These are phyloP conservation scores for Laguncularia racemosa DNA, from an alignment of 345 rosid genomes.

Conservation along the genomic window DNA sequence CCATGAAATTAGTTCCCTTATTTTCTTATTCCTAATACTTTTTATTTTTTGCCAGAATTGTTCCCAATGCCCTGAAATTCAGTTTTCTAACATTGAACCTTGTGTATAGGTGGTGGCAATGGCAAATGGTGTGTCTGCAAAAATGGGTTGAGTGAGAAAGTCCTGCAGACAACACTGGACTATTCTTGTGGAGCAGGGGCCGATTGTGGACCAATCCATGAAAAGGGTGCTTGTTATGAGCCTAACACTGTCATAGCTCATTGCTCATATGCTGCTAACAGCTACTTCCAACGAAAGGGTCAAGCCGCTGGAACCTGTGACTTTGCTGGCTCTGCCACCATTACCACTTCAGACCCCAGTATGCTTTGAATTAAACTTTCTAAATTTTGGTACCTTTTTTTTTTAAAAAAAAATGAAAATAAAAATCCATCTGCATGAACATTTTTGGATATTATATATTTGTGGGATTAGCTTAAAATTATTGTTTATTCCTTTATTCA, in stretches of 20 bases:
- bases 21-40: too few species aligned
- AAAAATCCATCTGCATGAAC: not conserved
- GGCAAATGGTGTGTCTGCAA: constrained; percentile 89
- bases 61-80: too few species aligned
- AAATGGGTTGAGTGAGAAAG: constrained; percentile 37
- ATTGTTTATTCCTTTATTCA: not conserved
- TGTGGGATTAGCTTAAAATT: too few species aligned
- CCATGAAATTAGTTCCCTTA: too few species aligned
- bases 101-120: constrained; percentile 17
- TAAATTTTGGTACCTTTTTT: too few species aligned
- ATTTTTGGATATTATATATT: too few species aligned
- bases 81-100: not conserved
- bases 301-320: constrained; percentile 72
- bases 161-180: constrained; percentile 74
- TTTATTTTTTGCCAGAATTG: too few species aligned
- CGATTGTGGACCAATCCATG: constrained; percentile 63
- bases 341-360: constrained; percentile 55
- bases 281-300: constrained; percentile 75
- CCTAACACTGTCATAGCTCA: constrained; percentile 78
- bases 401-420: too few species aligned
- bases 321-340: constrained; percentile 62
- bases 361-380: constrained; percentile 6
- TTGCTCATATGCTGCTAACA: constrained; percentile 84
- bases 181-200: constrained; percentile 97
- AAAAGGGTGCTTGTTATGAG: constrained; percentile 50